Evolutionary conservation across 2,329 filamentous ascomycete species (phyloP).

Genomic region (Diaporthe batatas): DNA sequence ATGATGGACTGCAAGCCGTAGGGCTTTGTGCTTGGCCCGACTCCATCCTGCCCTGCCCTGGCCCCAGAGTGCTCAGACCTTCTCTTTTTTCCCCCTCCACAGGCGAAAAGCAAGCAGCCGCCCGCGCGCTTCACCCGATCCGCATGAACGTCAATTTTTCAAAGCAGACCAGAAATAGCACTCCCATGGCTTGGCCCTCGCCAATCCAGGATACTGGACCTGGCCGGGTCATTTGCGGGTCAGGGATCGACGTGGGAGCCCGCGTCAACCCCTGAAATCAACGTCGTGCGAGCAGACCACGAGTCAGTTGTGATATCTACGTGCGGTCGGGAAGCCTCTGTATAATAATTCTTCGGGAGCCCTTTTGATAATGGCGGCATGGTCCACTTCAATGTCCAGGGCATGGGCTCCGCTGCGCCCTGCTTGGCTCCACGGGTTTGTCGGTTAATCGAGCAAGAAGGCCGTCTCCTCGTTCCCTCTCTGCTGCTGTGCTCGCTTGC

Average conservation of each 20-base stretch:
- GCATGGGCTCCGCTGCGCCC: slow-evolving; percentile 31
- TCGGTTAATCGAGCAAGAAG: slow-evolving; percentile 10
- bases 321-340: neutral
- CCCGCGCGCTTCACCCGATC: slow-evolving; percentile 18
- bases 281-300: neutral
- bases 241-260: slow-evolving; percentile 28
- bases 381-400: slow-evolving; percentile 19
- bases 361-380: neutral
- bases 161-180: slow-evolving; percentile 24
- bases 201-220: slow-evolving; percentile 12
- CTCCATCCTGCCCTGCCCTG: neutral
- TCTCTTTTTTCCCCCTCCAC: neutral
- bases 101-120: slow-evolving; percentile 7
- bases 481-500: neutral
- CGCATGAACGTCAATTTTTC: slow-evolving; percentile 27
- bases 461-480: neutral
- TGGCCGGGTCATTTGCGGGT: slow-evolving; percentile 26
- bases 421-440: slow-evolving; percentile 28
- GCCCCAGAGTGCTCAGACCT: neutral
- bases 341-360: slow-evolving; percentile 6
- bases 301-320: slow-evolving; percentile 37
- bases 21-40: slow-evolving; percentile 16
- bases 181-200: slow-evolving; percentile 18
- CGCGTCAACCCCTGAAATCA: slow-evolving; percentile 27
- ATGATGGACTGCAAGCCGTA: slow-evolving; percentile 12